Percentiles rank a stretch among this genome's conserved stretches.
Evolutionary conservation across 108 stramenopile genomes (phyloP).

Genomic region (Fragilariopsis cylindrus): DNA sequence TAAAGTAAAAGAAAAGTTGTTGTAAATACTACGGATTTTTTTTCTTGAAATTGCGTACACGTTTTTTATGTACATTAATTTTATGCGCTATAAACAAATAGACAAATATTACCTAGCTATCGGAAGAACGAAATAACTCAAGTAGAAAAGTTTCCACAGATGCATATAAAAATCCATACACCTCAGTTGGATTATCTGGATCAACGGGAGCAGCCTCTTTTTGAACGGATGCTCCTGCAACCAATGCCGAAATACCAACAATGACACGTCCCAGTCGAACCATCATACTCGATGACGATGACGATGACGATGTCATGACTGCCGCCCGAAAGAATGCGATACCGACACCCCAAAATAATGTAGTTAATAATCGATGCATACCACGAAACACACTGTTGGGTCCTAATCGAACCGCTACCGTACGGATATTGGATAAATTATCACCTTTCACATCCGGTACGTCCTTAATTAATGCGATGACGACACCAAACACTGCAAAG

Average conservation of each 20-base stretch:
- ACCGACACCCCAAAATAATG: conserved; percentile 47
- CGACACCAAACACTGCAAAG: conserved; percentile 86
- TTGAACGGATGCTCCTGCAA: conserved; percentile 63
- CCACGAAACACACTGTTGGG: conserved; percentile 40
- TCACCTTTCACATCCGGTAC: conserved; percentile 87
- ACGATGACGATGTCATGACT: conserved; percentile 42
- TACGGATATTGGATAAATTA: conserved; percentile 66
- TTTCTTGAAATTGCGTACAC: too few relatives aligned
- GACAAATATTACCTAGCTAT: conserved; percentile 51
- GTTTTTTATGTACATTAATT: too few relatives aligned
- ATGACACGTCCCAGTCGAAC: conserved; percentile 48
- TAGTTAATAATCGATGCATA: conserved; percentile 31
- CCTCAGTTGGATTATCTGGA: conserved; percentile 68
- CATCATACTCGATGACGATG: conserved; percentile 29
- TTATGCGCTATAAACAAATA: too few relatives aligned
- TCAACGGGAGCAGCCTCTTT: conserved; percentile 63
- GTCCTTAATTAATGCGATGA: conserved; percentile 90
- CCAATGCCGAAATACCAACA: conserved; percentile 57
- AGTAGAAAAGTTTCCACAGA: conserved; percentile 88
- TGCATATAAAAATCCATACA: conserved; percentile 88
- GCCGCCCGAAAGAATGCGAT: conserved; percentile 43
- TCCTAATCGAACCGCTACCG: conserved; percentile 80
- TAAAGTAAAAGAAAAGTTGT: too few relatives aligned
- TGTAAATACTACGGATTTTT: too few relatives aligned
- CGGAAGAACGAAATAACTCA: conserved; percentile 77